Evolutionary conservation across 2,329 filamentous ascomycete genomes (phyloP).

Genomic region (Zopfia rhizophila): DNA sequence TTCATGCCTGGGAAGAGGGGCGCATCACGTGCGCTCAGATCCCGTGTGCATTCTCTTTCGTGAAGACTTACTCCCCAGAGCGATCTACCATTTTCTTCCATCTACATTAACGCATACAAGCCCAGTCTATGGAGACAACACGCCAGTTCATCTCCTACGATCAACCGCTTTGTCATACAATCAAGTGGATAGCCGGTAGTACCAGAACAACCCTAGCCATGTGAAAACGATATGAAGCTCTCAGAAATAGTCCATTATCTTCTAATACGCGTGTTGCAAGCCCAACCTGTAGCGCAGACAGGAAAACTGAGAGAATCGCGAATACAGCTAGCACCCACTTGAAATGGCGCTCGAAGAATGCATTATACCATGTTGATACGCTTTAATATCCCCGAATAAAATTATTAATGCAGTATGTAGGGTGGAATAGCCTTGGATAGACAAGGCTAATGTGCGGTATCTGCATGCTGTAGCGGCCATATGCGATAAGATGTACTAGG

Average conservation of each 20-base stretch:
- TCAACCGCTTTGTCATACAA: constrained; percentile 8
- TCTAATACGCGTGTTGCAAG: constrained; percentile 21
- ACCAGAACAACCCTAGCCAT: constrained; percentile 21
- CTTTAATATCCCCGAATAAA: constrained; percentile 19
- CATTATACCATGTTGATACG: constrained; percentile 20
- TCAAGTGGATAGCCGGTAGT: constrained; percentile 11
- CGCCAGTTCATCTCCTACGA: no score
- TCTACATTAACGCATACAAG: no score
- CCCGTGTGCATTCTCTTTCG: no score
- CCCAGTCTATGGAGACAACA: no score
- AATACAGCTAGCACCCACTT: constrained; percentile 24
- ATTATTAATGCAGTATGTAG: constrained; percentile 10
- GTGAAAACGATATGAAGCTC: constrained; percentile 18
- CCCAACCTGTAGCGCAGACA: constrained; percentile 28
- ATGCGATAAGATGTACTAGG: no score
- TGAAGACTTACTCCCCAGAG: no score
- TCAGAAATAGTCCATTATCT: constrained; percentile 13
- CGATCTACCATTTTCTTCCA: no score
- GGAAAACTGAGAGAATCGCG: constrained; percentile 18
- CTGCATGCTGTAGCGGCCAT: no score
- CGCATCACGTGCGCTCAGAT: no score
- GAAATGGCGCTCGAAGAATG: constrained; percentile 23
- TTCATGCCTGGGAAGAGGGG: no score
- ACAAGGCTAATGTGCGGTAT: no score
- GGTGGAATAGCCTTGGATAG: constrained; percentile 11